Percentiles rank a stretch among this genome's conserved stretches.
Conservation (phyloP, 768 basidiomycete genomes). For the Porpolomopsis calyptriformis region DNA sequence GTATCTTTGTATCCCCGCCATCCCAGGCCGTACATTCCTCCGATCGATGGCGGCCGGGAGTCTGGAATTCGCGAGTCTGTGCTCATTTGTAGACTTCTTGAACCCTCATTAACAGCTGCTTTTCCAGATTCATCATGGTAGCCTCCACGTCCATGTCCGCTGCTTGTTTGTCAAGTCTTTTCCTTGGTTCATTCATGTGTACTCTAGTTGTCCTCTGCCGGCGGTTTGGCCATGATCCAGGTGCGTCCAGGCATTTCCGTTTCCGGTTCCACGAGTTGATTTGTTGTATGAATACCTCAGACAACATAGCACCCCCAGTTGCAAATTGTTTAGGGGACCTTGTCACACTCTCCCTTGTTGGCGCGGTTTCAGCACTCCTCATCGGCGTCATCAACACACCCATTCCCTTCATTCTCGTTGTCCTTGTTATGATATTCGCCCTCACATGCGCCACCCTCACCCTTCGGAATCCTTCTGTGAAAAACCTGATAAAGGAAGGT, state of each 20-base stretch:
- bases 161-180: conserved; percentile 61
- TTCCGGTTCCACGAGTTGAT: not conserved
- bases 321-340: conserved; percentile 91
- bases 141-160: conserved; percentile 72
- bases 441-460: conserved; percentile 44
- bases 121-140: conserved; percentile 60
- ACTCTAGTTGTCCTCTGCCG: conserved; percentile 69
- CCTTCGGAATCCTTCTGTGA: conserved; percentile 55
- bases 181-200: conserved; percentile 93
- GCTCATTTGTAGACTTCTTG: not conserved
- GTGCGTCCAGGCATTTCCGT: conserved; percentile 26
- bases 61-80: conserved; percentile 32
- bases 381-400: conserved; percentile 56
- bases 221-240: conserved; percentile 71
- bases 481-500: conserved; percentile 66
- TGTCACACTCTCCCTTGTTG: conserved; percentile 77
- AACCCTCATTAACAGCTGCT: not conserved
- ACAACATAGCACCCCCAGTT: conserved; percentile 92
- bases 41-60: conserved; percentile 19
- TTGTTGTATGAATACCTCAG: conserved; percentile 25
- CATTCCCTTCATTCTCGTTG: conserved; percentile 46
- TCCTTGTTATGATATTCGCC: conserved; percentile 38
- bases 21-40: conserved; percentile 1
- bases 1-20: not conserved
- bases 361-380: conserved; percentile 60